Percentiles rank a stretch among this genome's conserved stretches.
phyloP scores from a whole-genome alignment of 306 rosid species.

The Cucurbita maxima region DNA sequence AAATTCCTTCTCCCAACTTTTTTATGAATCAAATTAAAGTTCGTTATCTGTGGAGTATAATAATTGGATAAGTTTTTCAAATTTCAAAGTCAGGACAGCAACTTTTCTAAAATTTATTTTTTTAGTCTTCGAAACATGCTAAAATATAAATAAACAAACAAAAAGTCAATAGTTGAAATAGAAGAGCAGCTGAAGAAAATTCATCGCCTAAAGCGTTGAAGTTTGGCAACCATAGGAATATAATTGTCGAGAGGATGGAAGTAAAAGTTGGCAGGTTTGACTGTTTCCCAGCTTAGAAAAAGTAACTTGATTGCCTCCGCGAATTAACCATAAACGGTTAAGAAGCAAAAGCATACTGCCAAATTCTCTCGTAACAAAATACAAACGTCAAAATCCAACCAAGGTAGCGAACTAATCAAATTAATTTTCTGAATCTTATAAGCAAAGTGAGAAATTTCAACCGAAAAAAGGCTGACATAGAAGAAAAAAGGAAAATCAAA shows the following conservation, averaged over 20 bases:
- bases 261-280: neutral
- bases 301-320: neutral
- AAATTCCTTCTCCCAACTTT: neutral
- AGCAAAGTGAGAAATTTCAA: neutral
- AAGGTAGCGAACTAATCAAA: neutral
- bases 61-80: neutral
- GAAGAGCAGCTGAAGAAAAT: neutral
- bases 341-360: neutral
- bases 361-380: slow-evolving; percentile 2
- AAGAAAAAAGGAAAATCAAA: neutral
- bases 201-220: neutral
- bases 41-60: neutral
- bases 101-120: neutral
- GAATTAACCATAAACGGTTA: neutral
- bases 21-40: neutral
- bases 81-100: neutral
- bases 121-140: neutral
- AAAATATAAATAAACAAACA: neutral
- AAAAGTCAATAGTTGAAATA: neutral
- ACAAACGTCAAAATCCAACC: neutral
- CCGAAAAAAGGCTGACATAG: neutral
- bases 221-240: neutral
- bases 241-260: neutral
- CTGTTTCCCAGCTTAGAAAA: slow-evolving; percentile 3
- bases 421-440: neutral